A percentile compares a stretch with the other conserved stretches of the same genome.
phyloP scores from a whole-genome alignment of 2,329 filamentous ascomycete genomes.

The Leptographium lundbergii region DNA sequence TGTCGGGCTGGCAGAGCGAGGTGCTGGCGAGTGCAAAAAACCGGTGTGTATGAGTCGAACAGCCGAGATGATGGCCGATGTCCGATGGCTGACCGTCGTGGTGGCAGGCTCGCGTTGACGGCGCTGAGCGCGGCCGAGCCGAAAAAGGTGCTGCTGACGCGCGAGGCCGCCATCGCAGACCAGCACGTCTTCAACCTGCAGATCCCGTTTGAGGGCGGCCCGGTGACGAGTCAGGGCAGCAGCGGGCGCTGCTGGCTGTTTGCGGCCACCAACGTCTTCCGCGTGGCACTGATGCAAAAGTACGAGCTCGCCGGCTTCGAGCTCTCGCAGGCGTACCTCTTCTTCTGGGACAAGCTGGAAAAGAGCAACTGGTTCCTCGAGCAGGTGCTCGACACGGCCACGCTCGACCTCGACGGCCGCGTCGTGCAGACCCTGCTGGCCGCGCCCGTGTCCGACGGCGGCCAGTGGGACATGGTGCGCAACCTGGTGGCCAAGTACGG shows the following conservation, averaged over 20 bases:
- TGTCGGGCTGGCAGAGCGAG: not conserved
- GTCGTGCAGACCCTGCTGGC: constrained; percentile 58
- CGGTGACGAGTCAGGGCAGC: constrained; percentile 72
- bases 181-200: constrained; percentile 73
- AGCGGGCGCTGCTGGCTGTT: constrained; percentile 89
- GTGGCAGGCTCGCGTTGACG: constrained; percentile 55
- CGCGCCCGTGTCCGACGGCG: constrained; percentile 64
- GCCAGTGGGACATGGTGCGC: constrained; percentile 86
- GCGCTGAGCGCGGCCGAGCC: constrained; percentile 59
- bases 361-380: constrained; percentile 86
- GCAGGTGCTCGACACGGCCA: constrained; percentile 62
- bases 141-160: constrained; percentile 51
- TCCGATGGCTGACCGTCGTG: constrained; percentile 15
- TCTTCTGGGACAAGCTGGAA: constrained; percentile 91
- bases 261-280: constrained; percentile 81
- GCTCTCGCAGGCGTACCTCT: constrained; percentile 77
- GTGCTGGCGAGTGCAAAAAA: constrained; percentile 20
- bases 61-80: too few species aligned
- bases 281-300: constrained; percentile 75
- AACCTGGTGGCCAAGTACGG: constrained; percentile 82
- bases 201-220: constrained; percentile 69
- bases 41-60: constrained; percentile 29
- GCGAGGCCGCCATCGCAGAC: constrained; percentile 50
- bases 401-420: constrained; percentile 57
- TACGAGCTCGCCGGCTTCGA: constrained; percentile 69